Conservation (phyloP, 768 basidiomycete genomes). For the Pluteus cervinus region DNA sequence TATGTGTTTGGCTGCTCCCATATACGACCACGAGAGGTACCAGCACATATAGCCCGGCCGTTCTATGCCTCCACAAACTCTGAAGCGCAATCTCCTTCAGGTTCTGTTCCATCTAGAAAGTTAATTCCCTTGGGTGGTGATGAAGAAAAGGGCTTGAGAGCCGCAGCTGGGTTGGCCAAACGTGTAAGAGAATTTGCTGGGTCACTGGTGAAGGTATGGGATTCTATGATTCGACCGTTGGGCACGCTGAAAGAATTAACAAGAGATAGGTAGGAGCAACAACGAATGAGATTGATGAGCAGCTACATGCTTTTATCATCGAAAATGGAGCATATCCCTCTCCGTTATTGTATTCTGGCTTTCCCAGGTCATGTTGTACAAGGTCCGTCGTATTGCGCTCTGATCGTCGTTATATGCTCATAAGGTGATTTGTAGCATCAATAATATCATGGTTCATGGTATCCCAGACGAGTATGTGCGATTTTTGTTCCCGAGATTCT, state of each 20-base stretch:
- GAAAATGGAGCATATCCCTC: constrained; percentile 78
- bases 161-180: constrained; percentile 51
- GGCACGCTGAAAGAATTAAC: constrained; percentile 3
- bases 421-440: constrained; percentile 60
- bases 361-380: constrained; percentile 76
- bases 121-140: constrained; percentile 45
- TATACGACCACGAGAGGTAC: constrained; percentile 51
- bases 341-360: constrained; percentile 70
- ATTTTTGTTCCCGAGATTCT: not conserved
- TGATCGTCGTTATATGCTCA: constrained; percentile 19
- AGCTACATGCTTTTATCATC: constrained; percentile 68
- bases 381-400: constrained; percentile 24
- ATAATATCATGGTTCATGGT: constrained; percentile 83
- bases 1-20: constrained; percentile 60
- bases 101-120: no score
- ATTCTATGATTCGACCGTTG: not conserved
- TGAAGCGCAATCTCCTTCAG: no score
- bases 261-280: constrained; percentile 55
- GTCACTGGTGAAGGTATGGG: constrained; percentile 44
- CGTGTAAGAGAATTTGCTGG: constrained; percentile 50
- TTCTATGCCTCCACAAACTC: constrained; percentile 48
- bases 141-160: constrained; percentile 45
- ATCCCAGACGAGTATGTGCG: constrained; percentile 79
- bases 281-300: constrained; percentile 68
- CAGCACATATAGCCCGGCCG: constrained; percentile 48